Conservation (phyloP, 1,284 basidiomycete genomes). For the Austropuccinia psidii region DNA sequence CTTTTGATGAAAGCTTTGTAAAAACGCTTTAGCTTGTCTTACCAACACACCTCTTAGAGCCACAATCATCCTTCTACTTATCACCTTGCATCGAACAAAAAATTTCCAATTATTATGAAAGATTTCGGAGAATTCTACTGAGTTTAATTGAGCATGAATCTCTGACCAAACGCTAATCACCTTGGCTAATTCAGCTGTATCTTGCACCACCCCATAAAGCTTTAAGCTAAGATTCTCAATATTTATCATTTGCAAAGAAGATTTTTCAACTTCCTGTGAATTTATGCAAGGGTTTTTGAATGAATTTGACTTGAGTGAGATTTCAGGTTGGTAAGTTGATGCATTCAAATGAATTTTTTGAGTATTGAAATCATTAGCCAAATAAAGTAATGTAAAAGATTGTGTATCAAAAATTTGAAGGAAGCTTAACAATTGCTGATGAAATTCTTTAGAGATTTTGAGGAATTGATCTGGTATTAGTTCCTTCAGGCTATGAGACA, state of each 20-base stretch:
- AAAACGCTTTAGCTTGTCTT: slow-evolving; percentile 72
- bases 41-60: slow-evolving; percentile 73
- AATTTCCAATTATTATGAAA: slow-evolving; percentile 83
- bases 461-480: no score
- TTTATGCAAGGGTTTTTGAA: no score
- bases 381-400: slow-evolving; percentile 54
- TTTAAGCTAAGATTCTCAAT: no score
- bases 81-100: slow-evolving; percentile 72
- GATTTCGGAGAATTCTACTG: slow-evolving; percentile 67
- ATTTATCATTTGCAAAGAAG: no score
- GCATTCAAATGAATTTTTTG: no score
- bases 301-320: no score
- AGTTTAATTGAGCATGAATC: slow-evolving; percentile 63
- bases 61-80: slow-evolving; percentile 82
- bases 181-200: slow-evolving; percentile 74
- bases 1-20: slow-evolving; percentile 73
- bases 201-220: slow-evolving; percentile 64
- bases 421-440: slow-evolving; percentile 59
- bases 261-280: no score
- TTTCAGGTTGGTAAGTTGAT: no score
- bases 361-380: no score
- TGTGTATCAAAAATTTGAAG: slow-evolving; percentile 65
- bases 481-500: no score
- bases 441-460: slow-evolving; percentile 58
- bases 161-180: slow-evolving; percentile 67